phyloP scores from a whole-genome alignment of 2,329 filamentous ascomycete genomes.

The Penicillium verrucosum region DNA sequence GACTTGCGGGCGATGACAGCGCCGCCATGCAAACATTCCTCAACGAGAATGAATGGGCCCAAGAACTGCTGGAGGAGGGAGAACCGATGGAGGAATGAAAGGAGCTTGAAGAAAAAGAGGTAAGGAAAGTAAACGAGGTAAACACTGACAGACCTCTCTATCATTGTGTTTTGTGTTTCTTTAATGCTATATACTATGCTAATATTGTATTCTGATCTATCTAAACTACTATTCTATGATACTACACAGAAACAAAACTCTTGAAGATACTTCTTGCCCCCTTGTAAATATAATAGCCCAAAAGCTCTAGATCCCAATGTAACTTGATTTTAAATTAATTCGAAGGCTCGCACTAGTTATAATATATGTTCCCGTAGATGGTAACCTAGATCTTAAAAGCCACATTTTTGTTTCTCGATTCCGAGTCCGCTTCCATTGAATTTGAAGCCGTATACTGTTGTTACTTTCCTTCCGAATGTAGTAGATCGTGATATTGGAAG shows the following conservation, averaged over 20 bases:
- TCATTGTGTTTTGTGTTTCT: background rate
- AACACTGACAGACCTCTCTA: background rate
- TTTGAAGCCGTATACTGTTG: background rate
- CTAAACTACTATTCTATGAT: background rate
- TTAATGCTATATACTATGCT: no score
- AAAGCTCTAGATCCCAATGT: no score
- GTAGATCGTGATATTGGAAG: background rate
- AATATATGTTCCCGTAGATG: no score
- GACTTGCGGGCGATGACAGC: no score
- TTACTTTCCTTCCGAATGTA: background rate
- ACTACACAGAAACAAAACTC: background rate
- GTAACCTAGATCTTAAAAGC: background rate
- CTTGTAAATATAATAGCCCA: background rate
- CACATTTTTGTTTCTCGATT: no score
- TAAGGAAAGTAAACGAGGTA: background rate
- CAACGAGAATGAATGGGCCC: background rate
- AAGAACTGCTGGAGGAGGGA: background rate
- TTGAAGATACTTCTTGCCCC: background rate
- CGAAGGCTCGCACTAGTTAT: background rate
- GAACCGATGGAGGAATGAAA: background rate
- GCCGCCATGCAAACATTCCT: background rate
- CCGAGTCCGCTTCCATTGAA: background rate
- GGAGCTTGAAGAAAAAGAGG: background rate
- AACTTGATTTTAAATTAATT: no score
- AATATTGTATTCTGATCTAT: background rate